Conservation (phyloP, 1,284 basidiomycete species). For the Ustilago loliicola region DNA sequence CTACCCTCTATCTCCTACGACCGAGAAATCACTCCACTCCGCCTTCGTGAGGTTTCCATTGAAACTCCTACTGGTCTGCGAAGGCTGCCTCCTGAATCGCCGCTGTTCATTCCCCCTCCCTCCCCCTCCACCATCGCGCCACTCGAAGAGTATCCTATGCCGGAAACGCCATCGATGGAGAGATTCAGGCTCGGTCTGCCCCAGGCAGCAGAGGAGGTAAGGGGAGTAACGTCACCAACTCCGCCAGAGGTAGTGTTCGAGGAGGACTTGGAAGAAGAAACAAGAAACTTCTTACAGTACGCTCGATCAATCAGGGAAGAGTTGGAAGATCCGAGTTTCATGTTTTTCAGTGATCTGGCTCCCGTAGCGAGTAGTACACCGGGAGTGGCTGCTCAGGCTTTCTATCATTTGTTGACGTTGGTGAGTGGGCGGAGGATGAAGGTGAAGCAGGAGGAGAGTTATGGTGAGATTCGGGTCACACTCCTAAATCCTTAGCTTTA, state of each 20-base stretch:
- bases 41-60: conserved; percentile 30
- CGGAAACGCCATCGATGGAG: conserved; percentile 22
- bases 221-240: conserved; percentile 13
- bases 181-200: conserved; percentile 24
- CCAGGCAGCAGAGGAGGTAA: conserved; percentile 4
- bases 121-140: conserved; percentile 31
- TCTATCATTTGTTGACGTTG: conserved; percentile 67
- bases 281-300: conserved; percentile 51
- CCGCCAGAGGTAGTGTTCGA: conserved; percentile 26
- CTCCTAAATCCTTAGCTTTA: background rate
- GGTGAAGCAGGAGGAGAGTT: conserved; percentile 64
- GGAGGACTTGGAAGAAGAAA: conserved; percentile 42
- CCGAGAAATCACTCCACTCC: conserved; percentile 32
- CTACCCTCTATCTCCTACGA: conserved; percentile 45
- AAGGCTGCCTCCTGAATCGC: conserved; percentile 25
- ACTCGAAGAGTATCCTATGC: conserved; percentile 24
- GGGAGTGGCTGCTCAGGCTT: conserved; percentile 64
- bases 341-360: conserved; percentile 53
- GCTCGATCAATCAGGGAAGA: conserved; percentile 23
- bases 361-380: conserved; percentile 48
- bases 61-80: conserved; percentile 51
- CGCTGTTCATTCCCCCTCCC: conserved; percentile 15
- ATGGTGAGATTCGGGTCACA: conserved; percentile 59
- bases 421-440: conserved; percentile 50
- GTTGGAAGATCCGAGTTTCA: conserved; percentile 35